Evolutionary conservation across 2,329 filamentous ascomycete species (phyloP).

Genomic region (Nothophoma quercina): DNA sequence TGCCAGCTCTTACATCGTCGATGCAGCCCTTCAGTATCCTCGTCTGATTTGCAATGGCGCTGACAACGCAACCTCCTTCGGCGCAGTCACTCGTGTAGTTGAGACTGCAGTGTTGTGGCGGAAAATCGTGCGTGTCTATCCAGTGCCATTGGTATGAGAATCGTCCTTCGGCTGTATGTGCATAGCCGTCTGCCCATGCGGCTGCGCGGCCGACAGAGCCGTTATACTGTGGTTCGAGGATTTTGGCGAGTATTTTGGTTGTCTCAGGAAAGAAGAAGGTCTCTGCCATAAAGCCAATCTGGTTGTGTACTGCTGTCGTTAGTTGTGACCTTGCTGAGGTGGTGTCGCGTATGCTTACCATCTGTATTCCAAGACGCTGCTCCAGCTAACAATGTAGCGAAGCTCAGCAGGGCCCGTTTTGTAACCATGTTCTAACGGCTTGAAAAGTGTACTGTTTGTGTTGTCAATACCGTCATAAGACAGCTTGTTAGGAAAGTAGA

Average conservation of each 20-base stretch:
- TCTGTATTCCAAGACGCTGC: slow-evolving; percentile 44
- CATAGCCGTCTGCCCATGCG: slow-evolving; percentile 52
- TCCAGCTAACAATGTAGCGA: slow-evolving; percentile 21
- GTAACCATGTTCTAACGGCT: neutral
- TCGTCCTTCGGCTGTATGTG: slow-evolving; percentile 49
- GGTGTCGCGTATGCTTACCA: slow-evolving; percentile 23
- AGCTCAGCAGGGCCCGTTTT: slow-evolving; percentile 1
- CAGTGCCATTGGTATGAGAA: slow-evolving; percentile 54
- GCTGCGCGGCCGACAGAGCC: slow-evolving; percentile 50
- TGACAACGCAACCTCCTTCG: slow-evolving; percentile 51
- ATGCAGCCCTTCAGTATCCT: slow-evolving; percentile 49
- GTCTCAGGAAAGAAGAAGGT: slow-evolving; percentile 46
- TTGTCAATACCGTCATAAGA: too few species aligned
- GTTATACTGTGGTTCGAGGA: slow-evolving; percentile 52
- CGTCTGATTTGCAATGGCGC: slow-evolving; percentile 53
- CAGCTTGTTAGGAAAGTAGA: neutral
- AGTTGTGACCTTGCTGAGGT: neutral
- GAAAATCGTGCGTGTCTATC: slow-evolving; percentile 49
- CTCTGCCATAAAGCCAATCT: slow-evolving; percentile 52
- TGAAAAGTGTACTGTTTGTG: neutral
- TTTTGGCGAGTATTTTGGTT: slow-evolving; percentile 38
- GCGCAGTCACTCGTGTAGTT: slow-evolving; percentile 50
- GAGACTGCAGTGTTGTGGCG: slow-evolving; percentile 44
- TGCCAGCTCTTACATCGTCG: slow-evolving; percentile 34
- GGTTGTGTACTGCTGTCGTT: slow-evolving; percentile 47